Evolutionary conservation across 2,329 filamentous ascomycete genomes (phyloP).

Genomic region (Apiospora arundinis): DNA sequence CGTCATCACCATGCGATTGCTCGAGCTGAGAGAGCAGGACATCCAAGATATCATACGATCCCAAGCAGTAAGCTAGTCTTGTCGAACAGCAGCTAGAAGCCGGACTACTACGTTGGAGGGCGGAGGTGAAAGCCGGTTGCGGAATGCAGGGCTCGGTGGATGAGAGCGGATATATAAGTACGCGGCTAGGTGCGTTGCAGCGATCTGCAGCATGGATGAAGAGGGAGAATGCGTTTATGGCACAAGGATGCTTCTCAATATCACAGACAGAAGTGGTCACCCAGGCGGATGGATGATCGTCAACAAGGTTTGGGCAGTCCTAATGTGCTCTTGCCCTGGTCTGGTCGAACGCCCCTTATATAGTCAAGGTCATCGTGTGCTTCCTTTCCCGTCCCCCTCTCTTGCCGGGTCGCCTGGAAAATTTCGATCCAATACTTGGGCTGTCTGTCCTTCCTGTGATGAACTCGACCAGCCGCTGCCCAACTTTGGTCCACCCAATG

Average conservation of each 20-base stretch:
- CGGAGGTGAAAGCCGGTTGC: not conserved
- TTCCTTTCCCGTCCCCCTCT: not conserved
- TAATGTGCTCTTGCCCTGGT: not conserved
- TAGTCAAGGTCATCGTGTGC: not conserved
- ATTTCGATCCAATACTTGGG: not conserved
- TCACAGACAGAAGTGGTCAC: not conserved
- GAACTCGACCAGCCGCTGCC: not conserved
- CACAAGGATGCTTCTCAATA: not conserved
- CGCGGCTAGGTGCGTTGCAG: slow-evolving; percentile 19
- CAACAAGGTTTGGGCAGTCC: not conserved
- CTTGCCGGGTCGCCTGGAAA: not conserved
- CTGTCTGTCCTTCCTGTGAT: slow-evolving; percentile 3
- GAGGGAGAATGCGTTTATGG: not conserved
- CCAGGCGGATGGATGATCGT: slow-evolving; percentile 13
- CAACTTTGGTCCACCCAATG: not conserved
- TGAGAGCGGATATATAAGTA: not conserved
- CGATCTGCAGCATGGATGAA: slow-evolving; percentile 6
- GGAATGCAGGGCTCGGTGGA: not conserved
- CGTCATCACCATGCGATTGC: not conserved
- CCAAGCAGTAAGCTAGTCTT: not conserved
- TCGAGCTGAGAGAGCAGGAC: not conserved
- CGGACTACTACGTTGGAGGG: not conserved
- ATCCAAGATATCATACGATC: slow-evolving; percentile 15
- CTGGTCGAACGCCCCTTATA: slow-evolving; percentile 8
- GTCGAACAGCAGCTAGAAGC: not conserved